A percentile compares a stretch with the other conserved stretches of the same genome.
These are phyloP conservation scores for Leucogyrophana mollusca DNA, from an alignment of 768 basidiomycete genomes.

Conservation along the genomic window DNA sequence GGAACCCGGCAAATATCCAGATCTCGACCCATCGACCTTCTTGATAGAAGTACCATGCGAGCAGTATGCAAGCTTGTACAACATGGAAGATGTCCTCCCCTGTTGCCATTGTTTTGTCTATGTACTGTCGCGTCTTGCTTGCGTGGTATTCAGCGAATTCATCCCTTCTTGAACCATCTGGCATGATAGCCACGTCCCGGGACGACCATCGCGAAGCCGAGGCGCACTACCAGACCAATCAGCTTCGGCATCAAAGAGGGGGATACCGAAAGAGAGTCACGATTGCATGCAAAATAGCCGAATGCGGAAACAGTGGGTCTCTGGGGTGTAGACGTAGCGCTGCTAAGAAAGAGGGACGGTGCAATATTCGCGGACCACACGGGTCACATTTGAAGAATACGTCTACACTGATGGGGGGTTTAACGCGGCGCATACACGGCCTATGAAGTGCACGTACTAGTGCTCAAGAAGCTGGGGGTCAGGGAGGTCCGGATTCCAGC, in stretches of 20 bases:
- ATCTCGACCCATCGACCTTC: conserved; percentile 90
- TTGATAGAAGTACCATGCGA: conserved; percentile 91
- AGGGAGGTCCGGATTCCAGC: conserved; percentile 86
- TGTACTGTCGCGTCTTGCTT: conserved; percentile 82
- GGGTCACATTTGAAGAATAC: conserved; percentile 89
- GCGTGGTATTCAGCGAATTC: conserved; percentile 87
- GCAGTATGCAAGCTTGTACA: conserved; percentile 81
- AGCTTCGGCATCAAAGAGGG: conserved; percentile 10
- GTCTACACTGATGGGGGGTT: conserved; percentile 56
- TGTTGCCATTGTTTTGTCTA: conserved; percentile 87
- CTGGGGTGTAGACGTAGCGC: conserved; percentile 79
- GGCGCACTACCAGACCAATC: conserved; percentile 55
- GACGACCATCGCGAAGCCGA: conserved; percentile 83
- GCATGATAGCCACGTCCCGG: conserved; percentile 59
- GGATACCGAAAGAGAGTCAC: conserved; percentile 38
- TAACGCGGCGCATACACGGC: conserved; percentile 15
- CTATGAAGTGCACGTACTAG: conserved; percentile 52
- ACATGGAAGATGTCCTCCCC: conserved; percentile 86
- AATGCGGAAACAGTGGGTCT: conserved; percentile 84
- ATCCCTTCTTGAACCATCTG: conserved; percentile 78
- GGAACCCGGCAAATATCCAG: conserved; percentile 88
- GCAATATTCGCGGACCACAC: conserved; percentile 80
- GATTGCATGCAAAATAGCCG: conserved; percentile 88
- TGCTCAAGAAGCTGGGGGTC: conserved; percentile 71
- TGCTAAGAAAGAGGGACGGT: conserved; percentile 75